phyloP scores from a whole-genome alignment of 441 rosid genomes.

The Geranium incanum region DNA sequence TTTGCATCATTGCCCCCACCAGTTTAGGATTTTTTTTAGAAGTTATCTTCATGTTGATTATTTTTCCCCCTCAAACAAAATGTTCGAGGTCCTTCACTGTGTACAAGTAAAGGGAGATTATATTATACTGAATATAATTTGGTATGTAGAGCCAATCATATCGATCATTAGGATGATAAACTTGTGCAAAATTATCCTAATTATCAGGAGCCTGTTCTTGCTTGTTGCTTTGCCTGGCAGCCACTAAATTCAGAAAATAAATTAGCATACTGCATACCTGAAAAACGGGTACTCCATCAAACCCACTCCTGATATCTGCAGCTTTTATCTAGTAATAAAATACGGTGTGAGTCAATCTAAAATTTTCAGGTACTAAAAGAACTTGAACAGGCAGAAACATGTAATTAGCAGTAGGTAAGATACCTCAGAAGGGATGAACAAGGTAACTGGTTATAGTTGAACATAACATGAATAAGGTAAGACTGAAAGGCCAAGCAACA shows the following conservation, averaged over 20 bases:
- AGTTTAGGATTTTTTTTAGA: no score
- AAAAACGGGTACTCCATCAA: constrained; percentile 93
- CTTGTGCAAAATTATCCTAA: not conserved
- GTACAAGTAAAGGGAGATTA: not conserved
- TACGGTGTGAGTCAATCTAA: constrained; percentile 8
- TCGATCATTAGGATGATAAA: not conserved
- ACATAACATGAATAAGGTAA: not conserved
- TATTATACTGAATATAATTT: not conserved
- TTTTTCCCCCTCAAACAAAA: no score
- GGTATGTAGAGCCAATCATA: not conserved
- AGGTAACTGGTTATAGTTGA: not conserved
- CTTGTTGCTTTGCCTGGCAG: no score
- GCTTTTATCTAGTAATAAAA: constrained; percentile 46
- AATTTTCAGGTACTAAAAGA: not conserved
- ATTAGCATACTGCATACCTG: constrained; percentile 42
- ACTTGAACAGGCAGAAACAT: constrained; percentile 1
- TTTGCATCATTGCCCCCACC: no score
- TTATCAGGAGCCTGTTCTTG: not conserved
- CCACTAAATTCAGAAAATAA: no score
- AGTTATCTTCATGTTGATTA: no score
- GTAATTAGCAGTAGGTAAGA: not conserved
- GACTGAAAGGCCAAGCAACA: not conserved
- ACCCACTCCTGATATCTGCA: constrained; percentile 41
- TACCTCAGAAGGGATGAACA: not conserved
- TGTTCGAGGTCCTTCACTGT: no score